phyloP scores from a whole-genome alignment of 345 rosid species.

The Melaleuca quinquenervia region DNA sequence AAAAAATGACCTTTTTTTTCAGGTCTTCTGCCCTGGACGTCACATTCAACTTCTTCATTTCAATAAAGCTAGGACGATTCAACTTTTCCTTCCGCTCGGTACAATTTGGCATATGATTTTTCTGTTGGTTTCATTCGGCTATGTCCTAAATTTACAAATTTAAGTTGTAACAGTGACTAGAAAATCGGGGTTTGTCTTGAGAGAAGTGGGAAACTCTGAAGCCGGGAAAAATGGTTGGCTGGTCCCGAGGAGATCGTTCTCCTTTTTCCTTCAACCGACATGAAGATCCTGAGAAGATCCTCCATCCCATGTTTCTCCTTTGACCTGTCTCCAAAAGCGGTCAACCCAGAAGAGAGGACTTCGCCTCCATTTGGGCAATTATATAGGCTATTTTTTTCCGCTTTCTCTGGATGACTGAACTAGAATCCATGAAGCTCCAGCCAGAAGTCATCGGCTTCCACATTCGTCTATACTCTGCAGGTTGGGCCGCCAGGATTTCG shows the following conservation, averaged over 20 bases:
- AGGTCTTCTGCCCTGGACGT: neutral
- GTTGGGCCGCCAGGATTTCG: conserved; percentile 81
- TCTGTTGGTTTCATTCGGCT: neutral
- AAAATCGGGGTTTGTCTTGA: neutral
- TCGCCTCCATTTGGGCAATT: neutral
- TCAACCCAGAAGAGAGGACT: neutral
- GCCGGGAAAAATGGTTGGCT: neutral
- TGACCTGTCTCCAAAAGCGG: neutral
- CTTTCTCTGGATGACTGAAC: neutral
- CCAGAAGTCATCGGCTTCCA: conserved; percentile 16
- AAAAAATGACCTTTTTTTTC: neutral
- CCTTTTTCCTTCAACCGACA: neutral
- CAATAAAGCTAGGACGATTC: neutral
- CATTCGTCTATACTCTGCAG: conserved; percentile 80
- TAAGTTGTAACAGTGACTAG: neutral
- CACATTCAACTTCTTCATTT: neutral
- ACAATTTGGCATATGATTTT: neutral
- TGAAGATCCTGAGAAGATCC: too few relatives aligned
- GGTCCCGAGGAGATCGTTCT: neutral
- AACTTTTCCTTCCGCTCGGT: neutral
- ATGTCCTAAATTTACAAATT: neutral
- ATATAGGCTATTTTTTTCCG: neutral
- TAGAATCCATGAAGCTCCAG: neutral
- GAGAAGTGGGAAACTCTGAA: neutral
- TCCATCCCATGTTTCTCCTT: neutral